Evolutionary conservation across 2,329 filamentous ascomycete species (phyloP).

Genomic region (Talaromyces amestolkiae): DNA sequence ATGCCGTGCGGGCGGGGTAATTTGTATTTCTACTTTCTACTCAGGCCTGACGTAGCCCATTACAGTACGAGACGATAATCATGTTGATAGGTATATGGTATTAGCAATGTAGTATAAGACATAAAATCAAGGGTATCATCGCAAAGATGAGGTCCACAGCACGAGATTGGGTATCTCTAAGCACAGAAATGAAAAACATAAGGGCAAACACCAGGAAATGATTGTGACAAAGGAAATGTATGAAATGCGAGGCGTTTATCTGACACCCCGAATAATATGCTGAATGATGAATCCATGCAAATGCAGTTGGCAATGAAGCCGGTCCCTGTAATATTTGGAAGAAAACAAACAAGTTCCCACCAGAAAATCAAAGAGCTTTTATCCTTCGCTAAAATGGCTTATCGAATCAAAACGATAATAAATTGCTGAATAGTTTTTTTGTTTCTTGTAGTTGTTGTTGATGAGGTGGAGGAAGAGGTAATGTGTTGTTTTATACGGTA

Average conservation of each 20-base stretch:
- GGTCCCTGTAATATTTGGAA: constrained; percentile 13
- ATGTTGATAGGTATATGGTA: background rate
- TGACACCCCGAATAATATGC: constrained; percentile 1
- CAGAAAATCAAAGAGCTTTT: constrained; percentile 16
- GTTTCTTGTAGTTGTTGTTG: background rate
- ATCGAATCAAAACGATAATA: background rate
- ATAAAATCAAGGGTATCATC: constrained; percentile 18
- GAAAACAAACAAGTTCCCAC: constrained; percentile 12
- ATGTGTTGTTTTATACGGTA: constrained; percentile 23
- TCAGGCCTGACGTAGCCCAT: background rate
- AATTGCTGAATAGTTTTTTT: background rate
- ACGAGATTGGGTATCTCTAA: constrained; percentile 22
- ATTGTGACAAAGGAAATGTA: constrained; percentile 18
- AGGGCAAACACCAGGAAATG: constrained; percentile 17
- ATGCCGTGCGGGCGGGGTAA: constrained; percentile 1
- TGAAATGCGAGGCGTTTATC: background rate
- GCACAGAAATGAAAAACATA: constrained; percentile 13
- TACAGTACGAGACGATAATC: background rate
- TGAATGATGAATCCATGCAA: constrained; percentile 16
- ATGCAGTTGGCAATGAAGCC: constrained; percentile 20
- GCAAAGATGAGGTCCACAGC: constrained; percentile 18
- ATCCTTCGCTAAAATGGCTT: background rate
- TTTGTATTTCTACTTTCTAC: background rate
- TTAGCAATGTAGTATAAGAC: constrained; percentile 15
- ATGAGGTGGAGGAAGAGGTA: background rate